Evolutionary conservation across 129 eudicot genomes (phyloP), one percentile per base, ranked within the genome.

Genomic region (Pulicaria dysenterica): DNA sequence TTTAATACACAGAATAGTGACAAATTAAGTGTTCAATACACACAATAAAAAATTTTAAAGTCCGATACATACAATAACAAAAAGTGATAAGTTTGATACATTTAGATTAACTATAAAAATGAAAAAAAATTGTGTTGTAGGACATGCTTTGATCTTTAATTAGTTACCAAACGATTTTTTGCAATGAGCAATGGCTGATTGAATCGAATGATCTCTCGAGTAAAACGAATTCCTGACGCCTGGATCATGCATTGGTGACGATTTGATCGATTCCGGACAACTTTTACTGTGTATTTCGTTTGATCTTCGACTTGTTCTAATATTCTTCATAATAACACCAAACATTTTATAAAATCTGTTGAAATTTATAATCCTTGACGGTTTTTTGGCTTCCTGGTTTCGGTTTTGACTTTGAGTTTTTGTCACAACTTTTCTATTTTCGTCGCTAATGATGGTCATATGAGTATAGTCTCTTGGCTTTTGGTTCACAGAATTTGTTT

Each of bases 171-270:
- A 69, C 2, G 80, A 82, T 41, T 68, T 78, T 57, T 82, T 78
- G 16, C 86, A 82, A 41, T 82, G 86, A 19, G 83, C 83, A 56
- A 82, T 82, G n/a, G 86, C 86, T 8, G 83, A 83, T 42, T 78
- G 80, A 73, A 82, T 55, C 15, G 80, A 78, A 70, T 59, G 64
- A 58, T 74, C 84, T 68, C 64, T 80, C 31, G 17, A 62, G 54
- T 80, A 80, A 62, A 67, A 73, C 62, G 73, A 64, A 8, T 63
- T 70, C 73, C 83, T 79, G 2, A 17, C 48, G 13, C 10, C 45
- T 4, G 19, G 41, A 38, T 66, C 75, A 3, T 79, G 78, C 61
- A 67, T 14, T 2, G 79, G 83, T 11, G 75, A 79, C 4, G 79
- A 73, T 63, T 79, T 66, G 5, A 79, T 73, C n/a, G 79, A 73